Evolutionary conservation across 306 rosid species (phyloP).

Genomic region (Potentilla sterilis): DNA sequence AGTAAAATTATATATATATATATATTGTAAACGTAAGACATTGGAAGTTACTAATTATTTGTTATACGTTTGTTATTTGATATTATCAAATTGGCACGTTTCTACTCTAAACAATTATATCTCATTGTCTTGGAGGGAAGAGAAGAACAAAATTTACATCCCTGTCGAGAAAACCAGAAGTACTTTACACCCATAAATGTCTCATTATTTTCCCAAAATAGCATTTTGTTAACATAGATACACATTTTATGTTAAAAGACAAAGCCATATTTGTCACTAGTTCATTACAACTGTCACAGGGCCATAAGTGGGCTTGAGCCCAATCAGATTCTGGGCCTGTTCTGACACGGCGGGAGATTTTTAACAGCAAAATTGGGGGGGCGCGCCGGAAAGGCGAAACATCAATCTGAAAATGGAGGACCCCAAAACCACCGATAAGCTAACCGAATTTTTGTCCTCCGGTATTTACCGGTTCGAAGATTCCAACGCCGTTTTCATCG

Average conservation of each 20-base stretch:
- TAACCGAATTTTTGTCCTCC: conserved; percentile 41
- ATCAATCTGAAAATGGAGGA: conserved; percentile 28
- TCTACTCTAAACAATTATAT: too few species aligned
- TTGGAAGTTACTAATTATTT: too few species aligned
- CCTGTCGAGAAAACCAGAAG: background rate
- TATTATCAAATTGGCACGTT: background rate
- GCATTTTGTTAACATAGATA: too few species aligned
- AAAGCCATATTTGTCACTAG: background rate
- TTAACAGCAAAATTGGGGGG: background rate
- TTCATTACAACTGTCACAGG: background rate
- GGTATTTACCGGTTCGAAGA: conserved; percentile 52
- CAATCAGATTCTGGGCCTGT: background rate
- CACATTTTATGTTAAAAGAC: too few species aligned
- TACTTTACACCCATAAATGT: too few species aligned
- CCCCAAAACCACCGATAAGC: conserved; percentile 18
- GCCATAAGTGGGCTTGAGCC: background rate
- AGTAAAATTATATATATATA: too few species aligned
- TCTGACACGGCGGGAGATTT: background rate
- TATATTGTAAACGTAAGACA: too few species aligned
- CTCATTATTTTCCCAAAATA: too few species aligned
- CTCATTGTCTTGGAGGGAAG: background rate
- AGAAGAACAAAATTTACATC: background rate
- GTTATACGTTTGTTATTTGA: background rate
- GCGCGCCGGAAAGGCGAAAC: background rate
- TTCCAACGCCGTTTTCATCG: conserved; percentile 58